These are phyloP conservation scores for Lodderomyces metapsilosis DNA, from an alignment of 1,139 yeast species.

Conservation along the genomic window DNA sequence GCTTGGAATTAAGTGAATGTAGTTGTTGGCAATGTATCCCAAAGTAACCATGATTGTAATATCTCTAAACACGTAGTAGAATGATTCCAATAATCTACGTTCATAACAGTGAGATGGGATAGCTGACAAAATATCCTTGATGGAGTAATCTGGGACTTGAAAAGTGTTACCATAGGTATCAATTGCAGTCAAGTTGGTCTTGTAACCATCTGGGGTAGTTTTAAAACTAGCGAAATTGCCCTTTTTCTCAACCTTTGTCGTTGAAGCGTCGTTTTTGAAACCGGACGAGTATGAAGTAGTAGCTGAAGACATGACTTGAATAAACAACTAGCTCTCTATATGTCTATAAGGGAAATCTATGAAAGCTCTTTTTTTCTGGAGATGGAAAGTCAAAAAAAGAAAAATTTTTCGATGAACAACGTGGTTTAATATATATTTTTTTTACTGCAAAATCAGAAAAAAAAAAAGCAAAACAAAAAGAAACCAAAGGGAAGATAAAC, in stretches of 20 bases:
- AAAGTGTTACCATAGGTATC: conserved; percentile 58
- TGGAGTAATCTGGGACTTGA: conserved; percentile 60
- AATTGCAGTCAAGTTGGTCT: conserved; percentile 32
- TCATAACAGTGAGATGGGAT: conserved; percentile 65
- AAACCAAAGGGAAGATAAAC: not conserved
- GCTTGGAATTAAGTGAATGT: conserved; percentile 51
- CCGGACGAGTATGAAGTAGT: conserved; percentile 12
- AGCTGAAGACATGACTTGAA: conserved; percentile 13
- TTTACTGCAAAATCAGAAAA: conserved; percentile 1
- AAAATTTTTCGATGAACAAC: not conserved
- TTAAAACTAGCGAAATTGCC: conserved; percentile 39
- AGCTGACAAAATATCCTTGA: conserved; percentile 58
- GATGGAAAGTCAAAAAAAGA: not conserved
- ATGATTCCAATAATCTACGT: conserved; percentile 47
- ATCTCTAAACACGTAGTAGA: conserved; percentile 60
- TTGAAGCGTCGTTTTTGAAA: conserved; percentile 1
- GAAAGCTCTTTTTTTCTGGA: not conserved
- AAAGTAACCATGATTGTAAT: conserved; percentile 41
- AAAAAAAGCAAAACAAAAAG: conserved; percentile 1
- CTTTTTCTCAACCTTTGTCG: conserved; percentile 22
- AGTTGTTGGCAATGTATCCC: conserved; percentile 46
- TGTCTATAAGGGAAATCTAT: not conserved
- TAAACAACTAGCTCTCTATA: not conserved
- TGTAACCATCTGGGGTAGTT: conserved; percentile 18
- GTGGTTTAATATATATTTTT: conserved; percentile 2